A percentile compares a stretch with the other conserved stretches of the same genome.
phyloP scores from a whole-genome alignment of 208 protist species.

The Wallacemonas collosoma region DNA sequence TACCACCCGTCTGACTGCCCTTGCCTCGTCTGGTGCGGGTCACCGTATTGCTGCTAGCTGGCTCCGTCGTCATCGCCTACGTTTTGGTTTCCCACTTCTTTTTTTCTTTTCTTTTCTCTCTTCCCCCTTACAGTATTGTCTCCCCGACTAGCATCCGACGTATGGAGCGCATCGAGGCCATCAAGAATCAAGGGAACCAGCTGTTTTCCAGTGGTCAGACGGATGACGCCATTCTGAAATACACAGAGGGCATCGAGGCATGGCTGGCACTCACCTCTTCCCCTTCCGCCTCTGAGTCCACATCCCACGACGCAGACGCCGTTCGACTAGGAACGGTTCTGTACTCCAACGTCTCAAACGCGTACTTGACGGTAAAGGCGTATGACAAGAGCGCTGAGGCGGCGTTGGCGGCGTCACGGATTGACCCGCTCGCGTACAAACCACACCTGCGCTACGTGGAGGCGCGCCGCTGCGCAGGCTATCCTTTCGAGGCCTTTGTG shows the following conservation, averaged over 20 bases:
- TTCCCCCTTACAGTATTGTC: neutral
- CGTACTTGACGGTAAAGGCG: constrained; percentile 30
- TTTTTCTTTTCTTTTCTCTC: neutral
- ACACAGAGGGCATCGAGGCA: constrained; percentile 35
- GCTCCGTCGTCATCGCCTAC: too few species aligned
- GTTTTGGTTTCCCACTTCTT: neutral
- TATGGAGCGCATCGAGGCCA: constrained; percentile 23
- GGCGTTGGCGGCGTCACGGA: constrained; percentile 32
- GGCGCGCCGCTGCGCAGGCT: constrained; percentile 50
- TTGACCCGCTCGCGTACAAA: constrained; percentile 59
- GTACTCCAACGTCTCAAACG: constrained; percentile 78
- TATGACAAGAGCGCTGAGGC: constrained; percentile 48
- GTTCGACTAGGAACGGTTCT: constrained; percentile 40
- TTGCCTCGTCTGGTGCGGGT: too few species aligned
- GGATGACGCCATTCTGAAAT: constrained; percentile 36
- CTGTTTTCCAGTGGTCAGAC: constrained; percentile 44
- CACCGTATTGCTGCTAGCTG: too few species aligned
- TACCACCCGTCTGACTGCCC: too few species aligned
- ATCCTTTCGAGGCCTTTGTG: constrained; percentile 82
- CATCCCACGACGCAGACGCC: neutral
- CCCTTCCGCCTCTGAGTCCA: neutral
- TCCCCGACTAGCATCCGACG: neutral
- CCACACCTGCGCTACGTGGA: constrained; percentile 72
- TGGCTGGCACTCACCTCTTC: neutral
- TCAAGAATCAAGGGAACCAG: constrained; percentile 67